Percentiles rank a stretch among this genome's conserved stretches.
Conservation (phyloP, 2,329 filamentous ascomycete genomes). For the Blastomyces emzantsi region DNA sequence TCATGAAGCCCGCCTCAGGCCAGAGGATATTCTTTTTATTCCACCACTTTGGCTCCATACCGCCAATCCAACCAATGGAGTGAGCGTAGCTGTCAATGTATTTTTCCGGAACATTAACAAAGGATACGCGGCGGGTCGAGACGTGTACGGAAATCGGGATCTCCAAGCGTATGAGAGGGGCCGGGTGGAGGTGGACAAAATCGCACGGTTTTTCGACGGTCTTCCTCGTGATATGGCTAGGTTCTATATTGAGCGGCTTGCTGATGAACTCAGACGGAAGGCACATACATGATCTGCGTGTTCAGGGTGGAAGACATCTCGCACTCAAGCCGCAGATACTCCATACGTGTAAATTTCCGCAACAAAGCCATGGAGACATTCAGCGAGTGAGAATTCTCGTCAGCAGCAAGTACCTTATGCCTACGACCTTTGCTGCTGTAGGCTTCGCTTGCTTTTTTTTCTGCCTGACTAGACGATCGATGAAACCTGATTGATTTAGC, state of each 20-base stretch:
- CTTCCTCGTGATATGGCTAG: constrained; percentile 57
- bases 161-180: constrained; percentile 76
- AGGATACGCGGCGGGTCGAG: constrained; percentile 63
- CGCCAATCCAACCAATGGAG: constrained; percentile 31
- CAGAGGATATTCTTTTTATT: constrained; percentile 71
- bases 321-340: not conserved
- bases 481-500: not conserved
- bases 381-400: not conserved
- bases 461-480: not conserved
- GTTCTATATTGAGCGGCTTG: constrained; percentile 68
- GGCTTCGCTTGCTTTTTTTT: not conserved
- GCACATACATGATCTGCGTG: constrained; percentile 7
- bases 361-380: not conserved
- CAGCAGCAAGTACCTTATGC: not conserved
- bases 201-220: constrained; percentile 41
- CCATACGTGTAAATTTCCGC: not conserved
- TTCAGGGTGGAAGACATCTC: not conserved
- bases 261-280: constrained; percentile 51
- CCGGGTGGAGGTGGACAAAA: constrained; percentile 59
- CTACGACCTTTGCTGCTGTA: not conserved
- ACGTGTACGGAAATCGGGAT: constrained; percentile 85
- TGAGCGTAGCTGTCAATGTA: constrained; percentile 76
- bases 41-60: constrained; percentile 81
- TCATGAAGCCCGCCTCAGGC: constrained; percentile 54
- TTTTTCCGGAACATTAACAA: constrained; percentile 67